A percentile compares a stretch with the other conserved stretches of the same genome.
These are phyloP conservation scores for Acanthamoeba quina DNA, from an alignment of 208 protist species.

Conservation along the genomic window DNA sequence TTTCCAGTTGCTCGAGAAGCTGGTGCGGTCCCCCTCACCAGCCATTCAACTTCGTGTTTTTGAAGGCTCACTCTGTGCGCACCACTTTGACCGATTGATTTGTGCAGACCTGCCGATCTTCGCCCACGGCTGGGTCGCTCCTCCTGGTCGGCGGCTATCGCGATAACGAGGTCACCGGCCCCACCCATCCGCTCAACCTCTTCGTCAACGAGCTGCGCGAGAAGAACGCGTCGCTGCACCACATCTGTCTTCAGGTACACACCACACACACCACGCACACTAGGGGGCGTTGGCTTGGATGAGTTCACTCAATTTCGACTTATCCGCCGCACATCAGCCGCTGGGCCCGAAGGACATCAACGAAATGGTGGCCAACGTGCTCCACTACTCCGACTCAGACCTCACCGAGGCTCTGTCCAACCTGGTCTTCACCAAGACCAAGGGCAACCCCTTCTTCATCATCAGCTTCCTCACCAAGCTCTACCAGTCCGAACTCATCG, in stretches of 20 bases:
- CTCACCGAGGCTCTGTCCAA: background rate
- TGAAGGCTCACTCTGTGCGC: too few relatives aligned
- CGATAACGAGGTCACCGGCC: constrained; percentile 51
- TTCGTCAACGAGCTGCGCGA: constrained; percentile 50
- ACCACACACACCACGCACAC: background rate
- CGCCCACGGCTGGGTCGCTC: background rate
- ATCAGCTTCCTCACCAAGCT: constrained; percentile 74
- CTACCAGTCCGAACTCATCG: constrained; percentile 60
- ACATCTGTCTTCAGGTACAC: background rate
- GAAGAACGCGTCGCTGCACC: background rate
- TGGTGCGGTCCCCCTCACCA: background rate
- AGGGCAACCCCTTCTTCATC: constrained; percentile 71
- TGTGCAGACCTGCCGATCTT: background rate
- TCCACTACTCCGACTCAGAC: background rate
- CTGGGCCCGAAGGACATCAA: constrained; percentile 40
- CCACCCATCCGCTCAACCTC: constrained; percentile 26
- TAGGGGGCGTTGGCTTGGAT: too few relatives aligned
- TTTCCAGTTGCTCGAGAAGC: constrained; percentile 52
- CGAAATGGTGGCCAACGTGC: constrained; percentile 43
- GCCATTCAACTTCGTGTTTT: too few relatives aligned
- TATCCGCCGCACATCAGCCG: too few relatives aligned
- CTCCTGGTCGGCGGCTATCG: constrained; percentile 61
- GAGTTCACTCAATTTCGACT: background rate
- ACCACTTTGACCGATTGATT: background rate
- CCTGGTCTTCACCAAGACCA: constrained; percentile 53